phyloP scores from a whole-genome alignment of 208 protist genomes.

The Perkinsela sp. region DNA sequence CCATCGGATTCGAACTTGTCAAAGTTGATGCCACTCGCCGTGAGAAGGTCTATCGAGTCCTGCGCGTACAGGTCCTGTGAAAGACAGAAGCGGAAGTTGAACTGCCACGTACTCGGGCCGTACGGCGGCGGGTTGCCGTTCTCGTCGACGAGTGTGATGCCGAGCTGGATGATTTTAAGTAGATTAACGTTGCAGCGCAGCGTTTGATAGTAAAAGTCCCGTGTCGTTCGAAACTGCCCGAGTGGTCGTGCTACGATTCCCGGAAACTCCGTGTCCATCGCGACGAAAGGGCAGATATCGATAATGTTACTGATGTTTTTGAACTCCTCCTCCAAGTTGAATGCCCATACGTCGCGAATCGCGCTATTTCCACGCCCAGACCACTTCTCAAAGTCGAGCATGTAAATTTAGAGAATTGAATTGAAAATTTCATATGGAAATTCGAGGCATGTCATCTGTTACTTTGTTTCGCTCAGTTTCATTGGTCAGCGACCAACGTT shows the following conservation, averaged over 20 bases:
- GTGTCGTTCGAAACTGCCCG: conserved; percentile 66
- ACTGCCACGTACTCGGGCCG: conserved; percentile 86
- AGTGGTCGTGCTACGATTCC: conserved; percentile 84
- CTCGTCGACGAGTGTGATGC: conserved; percentile 86
- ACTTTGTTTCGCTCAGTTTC: too few relatives aligned
- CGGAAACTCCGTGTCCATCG: conserved; percentile 96
- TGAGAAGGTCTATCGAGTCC: conserved; percentile 86
- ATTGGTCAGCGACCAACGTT: too few relatives aligned
- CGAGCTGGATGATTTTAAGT: conserved; percentile 95
- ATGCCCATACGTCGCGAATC: conserved; percentile 83
- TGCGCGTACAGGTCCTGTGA: conserved; percentile 83
- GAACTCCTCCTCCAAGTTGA: conserved; percentile 87
- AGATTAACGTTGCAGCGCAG: conserved; percentile 92
- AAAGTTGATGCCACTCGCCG: conserved; percentile 85
- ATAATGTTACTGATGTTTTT: conserved; percentile 67
- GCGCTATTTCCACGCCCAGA: background rate
- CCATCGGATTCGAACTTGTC: conserved; percentile 68
- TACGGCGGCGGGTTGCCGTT: conserved; percentile 75
- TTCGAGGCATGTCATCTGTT: too few relatives aligned
- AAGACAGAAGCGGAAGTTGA: conserved; percentile 95
- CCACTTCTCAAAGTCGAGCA: background rate
- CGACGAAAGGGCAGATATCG: conserved; percentile 82
- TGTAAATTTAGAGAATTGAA: too few relatives aligned
- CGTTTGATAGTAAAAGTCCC: conserved; percentile 87
- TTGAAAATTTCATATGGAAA: too few relatives aligned